phyloP scores from a whole-genome alignment of 306 rosid genomes.

The Cicer bijugum region DNA sequence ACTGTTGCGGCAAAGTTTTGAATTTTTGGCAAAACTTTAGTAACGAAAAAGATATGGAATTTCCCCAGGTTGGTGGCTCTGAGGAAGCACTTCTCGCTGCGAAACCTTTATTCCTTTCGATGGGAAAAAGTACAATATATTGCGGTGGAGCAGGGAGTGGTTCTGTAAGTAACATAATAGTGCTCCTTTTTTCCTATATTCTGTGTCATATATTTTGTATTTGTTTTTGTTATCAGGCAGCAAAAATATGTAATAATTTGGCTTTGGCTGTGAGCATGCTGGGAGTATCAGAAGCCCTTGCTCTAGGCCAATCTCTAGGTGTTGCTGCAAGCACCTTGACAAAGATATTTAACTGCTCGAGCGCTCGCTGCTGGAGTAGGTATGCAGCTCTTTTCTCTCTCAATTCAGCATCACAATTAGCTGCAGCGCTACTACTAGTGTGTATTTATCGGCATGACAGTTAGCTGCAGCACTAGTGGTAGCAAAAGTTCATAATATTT shows the following conservation, averaged over 20 bases:
- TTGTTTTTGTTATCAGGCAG: conserved; percentile 67
- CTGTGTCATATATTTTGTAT: not conserved
- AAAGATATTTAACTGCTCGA: conserved; percentile 83
- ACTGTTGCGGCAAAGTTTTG: conserved; percentile 29
- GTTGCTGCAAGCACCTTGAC: conserved; percentile 79
- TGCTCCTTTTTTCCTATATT: conserved; percentile 15
- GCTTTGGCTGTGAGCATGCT: conserved; percentile 96
- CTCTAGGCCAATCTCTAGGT: conserved; percentile 88
- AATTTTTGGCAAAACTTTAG: conserved; percentile 9
- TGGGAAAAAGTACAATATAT: conserved; percentile 82
- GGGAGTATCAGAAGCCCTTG: conserved; percentile 94
- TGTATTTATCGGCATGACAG: conserved; percentile 2
- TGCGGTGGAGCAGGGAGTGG: conserved; percentile 96
- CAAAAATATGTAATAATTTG: conserved; percentile 91
- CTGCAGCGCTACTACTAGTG: not conserved
- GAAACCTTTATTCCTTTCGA: conserved; percentile 67
- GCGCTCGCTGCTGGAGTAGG: conserved; percentile 99
- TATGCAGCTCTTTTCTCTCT: conserved; percentile 42
- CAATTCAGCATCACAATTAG: conserved; percentile 19
- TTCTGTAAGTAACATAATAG: conserved; percentile 67
- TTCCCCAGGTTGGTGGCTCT: conserved; percentile 84
- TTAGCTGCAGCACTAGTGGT: not conserved
- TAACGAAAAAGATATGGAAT: conserved; percentile 44
- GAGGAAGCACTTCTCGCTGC: conserved; percentile 80
- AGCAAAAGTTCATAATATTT: not conserved